A percentile compares a stretch with the other conserved stretches of the same genome.
Evolutionary conservation across 768 basidiomycete species (phyloP).

Genomic region (Mycena galopus): DNA sequence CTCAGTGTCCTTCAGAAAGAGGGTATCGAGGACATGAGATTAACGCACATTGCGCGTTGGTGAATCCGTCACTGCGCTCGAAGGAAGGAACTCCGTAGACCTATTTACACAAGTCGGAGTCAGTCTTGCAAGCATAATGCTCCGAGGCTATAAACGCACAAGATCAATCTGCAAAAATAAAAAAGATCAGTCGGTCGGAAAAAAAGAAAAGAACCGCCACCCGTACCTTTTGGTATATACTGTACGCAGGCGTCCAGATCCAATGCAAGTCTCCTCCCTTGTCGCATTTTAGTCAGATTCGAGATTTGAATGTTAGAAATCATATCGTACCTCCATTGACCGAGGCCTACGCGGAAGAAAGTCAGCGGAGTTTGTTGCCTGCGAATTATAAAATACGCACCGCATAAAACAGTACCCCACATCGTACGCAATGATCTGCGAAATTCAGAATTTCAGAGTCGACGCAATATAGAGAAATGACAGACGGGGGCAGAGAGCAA

Average conservation of each 20-base stretch:
- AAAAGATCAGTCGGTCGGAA: background rate
- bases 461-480: background rate
- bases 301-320: background rate
- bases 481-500: constrained; percentile 64
- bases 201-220: constrained; percentile 18
- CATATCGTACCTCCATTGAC: constrained; percentile 77
- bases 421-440: constrained; percentile 81
- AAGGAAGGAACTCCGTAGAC: constrained; percentile 81
- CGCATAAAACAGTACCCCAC: constrained; percentile 85
- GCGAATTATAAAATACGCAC: constrained; percentile 57
- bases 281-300: background rate
- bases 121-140: constrained; percentile 42
- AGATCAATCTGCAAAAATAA: constrained; percentile 54
- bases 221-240: constrained; percentile 77
- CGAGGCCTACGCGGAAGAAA: constrained; percentile 73
- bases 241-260: constrained; percentile 92
- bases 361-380: constrained; percentile 9
- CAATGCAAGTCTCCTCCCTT: constrained; percentile 90
- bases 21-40: background rate
- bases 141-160: constrained; percentile 42
- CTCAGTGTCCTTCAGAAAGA: background rate
- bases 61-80: constrained; percentile 80
- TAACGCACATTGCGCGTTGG: constrained; percentile 85
- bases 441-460: background rate
- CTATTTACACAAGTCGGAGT: constrained; percentile 39